phyloP scores from a whole-genome alignment of 768 basidiomycete species.

The Serendipita vermifera region DNA sequence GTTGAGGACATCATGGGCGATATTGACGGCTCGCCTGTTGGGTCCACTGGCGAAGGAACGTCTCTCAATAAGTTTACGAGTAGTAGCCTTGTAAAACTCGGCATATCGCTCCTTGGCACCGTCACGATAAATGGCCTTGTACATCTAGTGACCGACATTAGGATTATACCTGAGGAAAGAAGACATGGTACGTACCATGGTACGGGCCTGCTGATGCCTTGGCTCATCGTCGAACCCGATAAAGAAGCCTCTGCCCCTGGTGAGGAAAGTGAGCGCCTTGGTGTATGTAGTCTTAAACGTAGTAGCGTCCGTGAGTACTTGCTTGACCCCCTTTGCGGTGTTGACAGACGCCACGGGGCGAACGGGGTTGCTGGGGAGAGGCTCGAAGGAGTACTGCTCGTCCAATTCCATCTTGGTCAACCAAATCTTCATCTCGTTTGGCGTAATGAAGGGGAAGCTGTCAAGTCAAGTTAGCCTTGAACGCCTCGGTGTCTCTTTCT shows the following conservation, averaged over 20 bases:
- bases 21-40: slow-evolving; percentile 33
- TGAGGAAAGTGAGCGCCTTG: slow-evolving; percentile 21
- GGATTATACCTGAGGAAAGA: not conserved
- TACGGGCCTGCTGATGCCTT: slow-evolving; percentile 26
- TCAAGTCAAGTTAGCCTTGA: not conserved
- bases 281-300: slow-evolving; percentile 28
- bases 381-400: slow-evolving; percentile 45
- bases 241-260: slow-evolving; percentile 29
- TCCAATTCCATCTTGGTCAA: slow-evolving; percentile 27
- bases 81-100: slow-evolving; percentile 22
- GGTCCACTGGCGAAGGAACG: slow-evolving; percentile 17
- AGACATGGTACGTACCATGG: slow-evolving; percentile 10
- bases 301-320: slow-evolving; percentile 21
- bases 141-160: slow-evolving; percentile 11
- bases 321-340: slow-evolving; percentile 13
- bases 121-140: slow-evolving; percentile 13
- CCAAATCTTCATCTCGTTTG: slow-evolving; percentile 33
- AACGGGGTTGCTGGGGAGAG: slow-evolving; percentile 29
- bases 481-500: no score
- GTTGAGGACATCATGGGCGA: slow-evolving; percentile 57
- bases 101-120: slow-evolving; percentile 16
- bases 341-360: slow-evolving; percentile 7
- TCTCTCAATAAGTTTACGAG: slow-evolving; percentile 15
- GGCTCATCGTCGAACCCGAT: slow-evolving; percentile 28
- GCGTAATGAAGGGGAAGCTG: slow-evolving; percentile 63